A percentile compares a stretch with the other conserved stretches of the same genome.
phyloP scores from a whole-genome alignment of 192 early-diverging fungal species.

The Neocallimastix lanati region DNA sequence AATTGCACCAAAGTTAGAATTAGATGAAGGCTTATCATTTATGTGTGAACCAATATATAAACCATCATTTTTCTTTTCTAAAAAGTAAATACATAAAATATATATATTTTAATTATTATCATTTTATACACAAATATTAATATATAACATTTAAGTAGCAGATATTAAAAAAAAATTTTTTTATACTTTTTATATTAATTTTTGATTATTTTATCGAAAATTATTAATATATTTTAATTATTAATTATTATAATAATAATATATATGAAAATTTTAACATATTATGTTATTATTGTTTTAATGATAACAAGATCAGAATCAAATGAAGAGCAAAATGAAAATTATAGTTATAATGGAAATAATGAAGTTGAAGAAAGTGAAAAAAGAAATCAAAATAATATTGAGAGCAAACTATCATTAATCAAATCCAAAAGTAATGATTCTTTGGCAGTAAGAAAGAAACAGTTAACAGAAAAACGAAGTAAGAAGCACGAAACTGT shows the following conservation, averaged over 20 bases:
- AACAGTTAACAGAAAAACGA: neutral
- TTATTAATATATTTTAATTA: too few relatives aligned
- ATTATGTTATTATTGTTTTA: too few relatives aligned
- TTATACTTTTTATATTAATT: too few relatives aligned
- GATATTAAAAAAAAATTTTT: too few relatives aligned
- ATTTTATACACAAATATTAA: too few relatives aligned
- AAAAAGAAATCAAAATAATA: neutral
- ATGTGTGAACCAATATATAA: neutral
- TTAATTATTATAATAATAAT: too few relatives aligned
- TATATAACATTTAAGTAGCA: too few relatives aligned
- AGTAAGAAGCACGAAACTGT: neutral
- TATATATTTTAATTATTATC: too few relatives aligned
- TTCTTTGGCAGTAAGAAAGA: neutral
- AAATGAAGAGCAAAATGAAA: neutral
- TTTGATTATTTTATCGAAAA: too few relatives aligned
- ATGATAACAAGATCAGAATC: too few relatives aligned
- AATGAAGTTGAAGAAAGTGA: neutral
- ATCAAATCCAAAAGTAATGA: neutral
- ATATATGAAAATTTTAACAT: too few relatives aligned
- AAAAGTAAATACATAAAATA: neutral
- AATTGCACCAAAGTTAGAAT: neutral
- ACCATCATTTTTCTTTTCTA: neutral
- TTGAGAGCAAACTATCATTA: neutral
- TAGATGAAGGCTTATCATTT: neutral
- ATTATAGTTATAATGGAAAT: neutral